Conservation (phyloP, 768 basidiomycete species). For the Gloeostereum incarnatum region DNA sequence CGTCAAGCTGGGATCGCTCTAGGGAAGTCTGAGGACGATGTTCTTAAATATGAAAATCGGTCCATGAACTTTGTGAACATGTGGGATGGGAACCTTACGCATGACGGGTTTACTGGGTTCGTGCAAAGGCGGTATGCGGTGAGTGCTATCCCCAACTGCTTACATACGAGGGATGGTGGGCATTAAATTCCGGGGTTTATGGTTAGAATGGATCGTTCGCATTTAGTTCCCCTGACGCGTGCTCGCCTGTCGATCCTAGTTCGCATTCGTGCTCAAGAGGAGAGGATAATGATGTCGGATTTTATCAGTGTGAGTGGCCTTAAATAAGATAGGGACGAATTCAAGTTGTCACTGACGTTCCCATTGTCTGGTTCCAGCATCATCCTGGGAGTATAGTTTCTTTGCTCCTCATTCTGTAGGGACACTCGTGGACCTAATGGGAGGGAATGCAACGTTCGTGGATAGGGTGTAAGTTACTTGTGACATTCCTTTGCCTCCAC, state of each 20-base stretch:
- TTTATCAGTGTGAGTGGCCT: constrained; percentile 35
- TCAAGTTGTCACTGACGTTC: background rate
- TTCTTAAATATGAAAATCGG: constrained; percentile 34
- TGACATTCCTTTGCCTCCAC: background rate
- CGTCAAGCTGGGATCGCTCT: constrained; percentile 37
- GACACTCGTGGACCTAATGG: constrained; percentile 36
- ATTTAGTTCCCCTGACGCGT: constrained; percentile 38
- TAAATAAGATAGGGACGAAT: background rate
- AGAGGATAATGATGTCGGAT: constrained; percentile 38
- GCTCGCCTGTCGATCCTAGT: constrained; percentile 38
- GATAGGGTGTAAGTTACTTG: constrained; percentile 24
- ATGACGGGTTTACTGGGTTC: constrained; percentile 40
- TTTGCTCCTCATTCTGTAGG: constrained; percentile 43
- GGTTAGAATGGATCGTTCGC: constrained; percentile 39
- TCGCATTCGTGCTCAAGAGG: constrained; percentile 39
- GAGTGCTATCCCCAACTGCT: constrained; percentile 8
- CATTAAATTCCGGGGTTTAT: background rate
- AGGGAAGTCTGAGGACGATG: constrained; percentile 25
- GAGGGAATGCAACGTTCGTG: constrained; percentile 31
- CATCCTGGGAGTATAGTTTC: constrained; percentile 47
- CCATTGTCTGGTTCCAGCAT: constrained; percentile 20
- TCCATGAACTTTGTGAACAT: constrained; percentile 45
- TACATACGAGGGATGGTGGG: background rate
- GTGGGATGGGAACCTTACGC: constrained; percentile 34
- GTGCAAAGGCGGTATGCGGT: constrained; percentile 33